Percentiles rank a stretch among this genome's conserved stretches.
Evolutionary conservation across 2,329 filamentous ascomycete genomes (phyloP).

Genomic region (Ampelomyces quisqualis): DNA sequence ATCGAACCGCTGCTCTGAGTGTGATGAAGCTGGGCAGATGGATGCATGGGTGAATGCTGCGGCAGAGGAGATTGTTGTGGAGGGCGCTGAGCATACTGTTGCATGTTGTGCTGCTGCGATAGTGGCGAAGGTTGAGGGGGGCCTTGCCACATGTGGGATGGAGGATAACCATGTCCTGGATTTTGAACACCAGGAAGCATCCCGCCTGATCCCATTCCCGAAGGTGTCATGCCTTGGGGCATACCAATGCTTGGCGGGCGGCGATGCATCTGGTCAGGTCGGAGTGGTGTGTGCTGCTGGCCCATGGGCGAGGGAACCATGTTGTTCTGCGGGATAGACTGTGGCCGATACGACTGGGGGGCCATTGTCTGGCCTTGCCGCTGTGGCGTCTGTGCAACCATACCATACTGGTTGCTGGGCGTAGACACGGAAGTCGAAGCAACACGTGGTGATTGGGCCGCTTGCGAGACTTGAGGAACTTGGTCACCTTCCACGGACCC

Average conservation of each 20-base stretch:
- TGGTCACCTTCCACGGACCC: conserved; percentile 43
- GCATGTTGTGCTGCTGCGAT: conserved; percentile 49
- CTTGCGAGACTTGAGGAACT: conserved; percentile 46
- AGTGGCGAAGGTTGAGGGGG: conserved; percentile 53
- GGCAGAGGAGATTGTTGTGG: conserved; percentile 48
- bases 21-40: conserved; percentile 52
- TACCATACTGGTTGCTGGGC: conserved; percentile 57
- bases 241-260: conserved; percentile 61
- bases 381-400: conserved; percentile 59
- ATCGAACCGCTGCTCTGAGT: conserved; percentile 46
- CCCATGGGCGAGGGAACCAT: conserved; percentile 73
- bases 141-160: conserved; percentile 53
- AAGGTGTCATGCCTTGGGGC: conserved; percentile 31
- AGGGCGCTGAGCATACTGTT: conserved; percentile 48
- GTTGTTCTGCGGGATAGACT: conserved; percentile 68
- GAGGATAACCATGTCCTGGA: conserved; percentile 49
- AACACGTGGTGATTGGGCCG: conserved; percentile 53
- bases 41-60: conserved; percentile 53
- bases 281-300: conserved; percentile 62
- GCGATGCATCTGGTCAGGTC: conserved; percentile 64
- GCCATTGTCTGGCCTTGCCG: conserved; percentile 64
- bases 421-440: conserved; percentile 60
- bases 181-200: conserved; percentile 47
- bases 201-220: conserved; percentile 40
- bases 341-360: conserved; percentile 67